phyloP scores from a whole-genome alignment of 768 basidiomycete species.

The Sarcodon aspratus region DNA sequence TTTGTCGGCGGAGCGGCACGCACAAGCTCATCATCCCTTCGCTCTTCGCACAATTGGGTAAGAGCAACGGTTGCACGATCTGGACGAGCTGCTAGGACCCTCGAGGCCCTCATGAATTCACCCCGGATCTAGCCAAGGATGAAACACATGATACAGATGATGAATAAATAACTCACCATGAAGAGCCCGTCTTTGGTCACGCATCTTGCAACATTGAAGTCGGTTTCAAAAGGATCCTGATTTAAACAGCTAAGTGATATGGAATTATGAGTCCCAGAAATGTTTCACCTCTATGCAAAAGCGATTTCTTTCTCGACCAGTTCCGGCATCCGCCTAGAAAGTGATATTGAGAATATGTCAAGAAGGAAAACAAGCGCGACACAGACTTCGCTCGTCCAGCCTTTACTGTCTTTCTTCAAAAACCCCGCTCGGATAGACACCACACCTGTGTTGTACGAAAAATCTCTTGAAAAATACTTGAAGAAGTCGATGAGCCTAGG shows the following conservation, averaged over 20 bases:
- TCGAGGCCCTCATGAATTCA: slow-evolving; percentile 93
- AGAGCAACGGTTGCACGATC: slow-evolving; percentile 75
- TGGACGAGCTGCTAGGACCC: slow-evolving; percentile 71
- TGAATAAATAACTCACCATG: slow-evolving; percentile 41
- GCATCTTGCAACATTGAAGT: slow-evolving; percentile 93
- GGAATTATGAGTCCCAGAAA: background rate
- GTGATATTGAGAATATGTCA: background rate
- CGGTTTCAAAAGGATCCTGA: slow-evolving; percentile 94
- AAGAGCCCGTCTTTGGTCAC: slow-evolving; percentile 96
- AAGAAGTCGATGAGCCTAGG: slow-evolving; percentile 92
- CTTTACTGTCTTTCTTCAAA: slow-evolving; percentile 84
- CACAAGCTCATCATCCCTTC: slow-evolving; percentile 54
- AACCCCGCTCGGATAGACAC: slow-evolving; percentile 85
- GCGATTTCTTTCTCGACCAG: slow-evolving; percentile 77
- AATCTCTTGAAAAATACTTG: slow-evolving; percentile 91
- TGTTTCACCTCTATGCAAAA: slow-evolving; percentile 83
- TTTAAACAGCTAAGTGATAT: slow-evolving; percentile 1
- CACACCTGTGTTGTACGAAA: slow-evolving; percentile 83
- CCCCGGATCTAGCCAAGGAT: slow-evolving; percentile 68
- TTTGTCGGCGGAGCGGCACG: slow-evolving; percentile 36
- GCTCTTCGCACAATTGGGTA: slow-evolving; percentile 87
- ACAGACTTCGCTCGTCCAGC: slow-evolving; percentile 88
- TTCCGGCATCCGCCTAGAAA: slow-evolving; percentile 40
- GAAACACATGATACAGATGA: background rate
- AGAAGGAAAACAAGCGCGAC: background rate